Conservation (phyloP, 805 yeast genomes). For the Teunomyces tritomae region DNA sequence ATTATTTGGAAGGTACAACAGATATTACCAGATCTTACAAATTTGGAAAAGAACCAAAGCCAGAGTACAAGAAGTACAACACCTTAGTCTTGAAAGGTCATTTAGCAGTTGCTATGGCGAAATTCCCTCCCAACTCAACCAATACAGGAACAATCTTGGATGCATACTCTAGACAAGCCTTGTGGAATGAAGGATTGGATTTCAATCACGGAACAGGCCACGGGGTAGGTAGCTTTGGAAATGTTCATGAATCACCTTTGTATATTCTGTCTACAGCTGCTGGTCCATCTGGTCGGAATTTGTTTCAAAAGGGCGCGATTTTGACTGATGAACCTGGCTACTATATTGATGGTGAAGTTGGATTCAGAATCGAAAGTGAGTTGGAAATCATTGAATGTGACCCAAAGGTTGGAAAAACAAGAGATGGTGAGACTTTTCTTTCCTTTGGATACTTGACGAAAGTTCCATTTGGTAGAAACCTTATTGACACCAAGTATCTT, state of each 20-base stretch:
- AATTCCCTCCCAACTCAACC: conserved; percentile 62
- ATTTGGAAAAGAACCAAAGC: conserved; percentile 41
- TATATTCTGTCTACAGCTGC: conserved; percentile 63
- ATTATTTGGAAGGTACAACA: conserved; percentile 90
- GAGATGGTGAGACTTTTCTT: conserved; percentile 27
- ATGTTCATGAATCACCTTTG: conserved; percentile 93
- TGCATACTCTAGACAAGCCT: conserved; percentile 73
- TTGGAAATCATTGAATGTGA: conserved; percentile 52
- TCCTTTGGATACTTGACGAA: conserved; percentile 42
- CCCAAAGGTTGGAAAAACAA: conserved; percentile 38
- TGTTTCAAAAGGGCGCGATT: conserved; percentile 59
- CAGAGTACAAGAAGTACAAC: conserved; percentile 61
- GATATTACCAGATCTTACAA: conserved; percentile 90
- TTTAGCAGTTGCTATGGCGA: conserved; percentile 74
- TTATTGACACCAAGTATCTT: conserved; percentile 33
- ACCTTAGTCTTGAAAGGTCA: conserved; percentile 92
- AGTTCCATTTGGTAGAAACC: conserved; percentile 37
- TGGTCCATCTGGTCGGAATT: conserved; percentile 47
- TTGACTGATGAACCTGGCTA: conserved; percentile 93
- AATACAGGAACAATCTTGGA: conserved; percentile 78
- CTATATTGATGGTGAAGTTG: conserved; percentile 86
- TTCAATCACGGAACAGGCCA: conserved; percentile 97
- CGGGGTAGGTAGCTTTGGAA: conserved; percentile 89
- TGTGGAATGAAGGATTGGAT: conserved; percentile 81
- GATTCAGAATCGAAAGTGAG: conserved; percentile 87